A percentile compares a stretch with the other conserved stretches of the same genome.
These are phyloP conservation scores for Apophysomyces sp. DNA, from an alignment of 371 early-diverging fungal species.

Conservation along the genomic window DNA sequence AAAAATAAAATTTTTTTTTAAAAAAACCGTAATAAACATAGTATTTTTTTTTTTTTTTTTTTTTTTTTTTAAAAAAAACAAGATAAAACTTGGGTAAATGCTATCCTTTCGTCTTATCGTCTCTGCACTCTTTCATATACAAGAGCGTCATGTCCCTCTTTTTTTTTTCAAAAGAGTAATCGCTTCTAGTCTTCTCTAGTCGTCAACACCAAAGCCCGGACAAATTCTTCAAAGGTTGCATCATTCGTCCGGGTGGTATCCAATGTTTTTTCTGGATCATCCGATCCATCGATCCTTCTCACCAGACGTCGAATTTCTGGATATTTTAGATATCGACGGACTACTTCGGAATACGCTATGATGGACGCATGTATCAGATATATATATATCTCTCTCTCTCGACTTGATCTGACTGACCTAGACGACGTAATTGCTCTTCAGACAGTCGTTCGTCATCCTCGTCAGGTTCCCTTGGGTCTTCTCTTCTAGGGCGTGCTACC, in stretches of 20 bases:
- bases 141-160: constrained; percentile 1
- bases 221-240: constrained; percentile 16
- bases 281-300: constrained; percentile 23
- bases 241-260: constrained; percentile 1
- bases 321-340: constrained; percentile 30
- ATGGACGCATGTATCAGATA: constrained; percentile 8
- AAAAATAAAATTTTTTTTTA: too few relatives aligned
- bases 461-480: constrained; percentile 13
- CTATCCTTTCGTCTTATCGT: too few relatives aligned
- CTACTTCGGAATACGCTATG: constrained; percentile 26
- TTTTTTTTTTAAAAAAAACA: background rate
- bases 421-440: constrained; percentile 7
- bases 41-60: background rate
- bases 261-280: constrained; percentile 25
- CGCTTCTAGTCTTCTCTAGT: too few relatives aligned
- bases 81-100: too few relatives aligned
- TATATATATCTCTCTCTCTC: background rate
- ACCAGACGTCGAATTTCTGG: constrained; percentile 31
- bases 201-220: constrained; percentile 8
- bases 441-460: constrained; percentile 31
- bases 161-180: too few relatives aligned
- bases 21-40: background rate
- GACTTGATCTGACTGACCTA: constrained; percentile 1
- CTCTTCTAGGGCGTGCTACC: background rate
- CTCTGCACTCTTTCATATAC: background rate